phyloP scores from a whole-genome alignment of 371 early-diverging fungal genomes.

The Mucor sp. region DNA sequence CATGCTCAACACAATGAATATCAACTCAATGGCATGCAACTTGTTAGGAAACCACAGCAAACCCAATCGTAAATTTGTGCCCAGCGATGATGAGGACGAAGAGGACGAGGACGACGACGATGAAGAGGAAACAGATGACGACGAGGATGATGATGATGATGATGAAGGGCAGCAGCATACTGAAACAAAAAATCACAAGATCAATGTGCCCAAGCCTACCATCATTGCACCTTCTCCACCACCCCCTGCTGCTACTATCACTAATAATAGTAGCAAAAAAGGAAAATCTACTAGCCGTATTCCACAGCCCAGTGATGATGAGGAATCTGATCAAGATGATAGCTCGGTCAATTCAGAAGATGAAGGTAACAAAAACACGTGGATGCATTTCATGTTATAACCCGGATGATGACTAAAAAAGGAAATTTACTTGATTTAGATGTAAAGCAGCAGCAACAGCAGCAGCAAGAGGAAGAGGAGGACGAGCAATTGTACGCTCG shows the following conservation, averaged over 20 bases:
- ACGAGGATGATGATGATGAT: slow-evolving; percentile 4
- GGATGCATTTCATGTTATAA: background rate
- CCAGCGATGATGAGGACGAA: slow-evolving; percentile 39
- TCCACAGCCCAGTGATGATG: slow-evolving; percentile 26
- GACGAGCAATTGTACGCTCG: slow-evolving; percentile 21
- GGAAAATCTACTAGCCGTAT: background rate
- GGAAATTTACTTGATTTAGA: slow-evolving; percentile 8
- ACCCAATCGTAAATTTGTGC: slow-evolving; percentile 19
- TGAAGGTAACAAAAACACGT: slow-evolving; percentile 13
- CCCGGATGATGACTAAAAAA: slow-evolving; percentile 7
- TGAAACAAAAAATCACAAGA: background rate
- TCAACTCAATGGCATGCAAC: background rate
- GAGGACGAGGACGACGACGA: slow-evolving; percentile 13
- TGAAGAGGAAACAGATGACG: slow-evolving; percentile 12
- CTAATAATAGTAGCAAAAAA: background rate
- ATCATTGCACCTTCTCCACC: background rate
- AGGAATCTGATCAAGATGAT: slow-evolving; percentile 14
- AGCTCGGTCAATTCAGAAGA: slow-evolving; percentile 4
- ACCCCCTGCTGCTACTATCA: background rate
- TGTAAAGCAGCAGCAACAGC: background rate
- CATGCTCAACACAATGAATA: background rate
- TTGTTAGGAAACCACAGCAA: slow-evolving; percentile 3
- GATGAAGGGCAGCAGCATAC: background rate
- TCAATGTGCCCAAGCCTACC: slow-evolving; percentile 1
- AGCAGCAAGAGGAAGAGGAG: background rate